phyloP scores from a whole-genome alignment of 176 grass and related monocot genomes.

The Triticum timopheevii region DNA sequence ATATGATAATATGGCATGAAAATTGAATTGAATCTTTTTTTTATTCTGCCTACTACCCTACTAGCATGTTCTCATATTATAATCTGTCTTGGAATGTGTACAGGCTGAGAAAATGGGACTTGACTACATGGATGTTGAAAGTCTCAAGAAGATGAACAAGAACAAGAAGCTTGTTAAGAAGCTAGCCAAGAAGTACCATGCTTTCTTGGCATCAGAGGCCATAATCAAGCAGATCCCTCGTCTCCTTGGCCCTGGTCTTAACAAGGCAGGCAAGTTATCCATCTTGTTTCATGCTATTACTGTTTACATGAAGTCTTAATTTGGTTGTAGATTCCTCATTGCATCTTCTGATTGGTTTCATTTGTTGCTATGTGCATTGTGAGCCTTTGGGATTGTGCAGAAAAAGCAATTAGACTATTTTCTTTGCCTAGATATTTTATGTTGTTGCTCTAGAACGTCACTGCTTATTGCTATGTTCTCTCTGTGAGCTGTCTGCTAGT shows the following conservation, averaged over 20 bases:
- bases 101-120: slow-evolving; percentile 94
- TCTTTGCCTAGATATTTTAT: neutral
- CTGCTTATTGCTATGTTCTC: no score
- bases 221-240: slow-evolving; percentile 97
- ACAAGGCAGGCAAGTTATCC: slow-evolving; percentile 78
- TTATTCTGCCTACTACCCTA: neutral
- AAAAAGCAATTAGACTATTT: neutral
- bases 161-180: slow-evolving; percentile 98
- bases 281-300: neutral
- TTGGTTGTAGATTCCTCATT: neutral
- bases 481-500: neutral
- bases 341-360: neutral
- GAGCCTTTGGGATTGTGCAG: neutral
- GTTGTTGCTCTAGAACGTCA: no score
- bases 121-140: slow-evolving; percentile 94
- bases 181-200: slow-evolving; percentile 95
- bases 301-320: neutral
- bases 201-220: slow-evolving; percentile 94
- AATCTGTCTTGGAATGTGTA: neutral
- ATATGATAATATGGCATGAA: no score
- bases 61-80: neutral
- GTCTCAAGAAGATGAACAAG: slow-evolving; percentile 97
- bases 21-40: no score
- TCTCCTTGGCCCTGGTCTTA: slow-evolving; percentile 96
- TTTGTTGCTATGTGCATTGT: neutral